Evolutionary conservation across 805 yeast genomes (phyloP).

Genomic region (Allodekkera sacchari): DNA sequence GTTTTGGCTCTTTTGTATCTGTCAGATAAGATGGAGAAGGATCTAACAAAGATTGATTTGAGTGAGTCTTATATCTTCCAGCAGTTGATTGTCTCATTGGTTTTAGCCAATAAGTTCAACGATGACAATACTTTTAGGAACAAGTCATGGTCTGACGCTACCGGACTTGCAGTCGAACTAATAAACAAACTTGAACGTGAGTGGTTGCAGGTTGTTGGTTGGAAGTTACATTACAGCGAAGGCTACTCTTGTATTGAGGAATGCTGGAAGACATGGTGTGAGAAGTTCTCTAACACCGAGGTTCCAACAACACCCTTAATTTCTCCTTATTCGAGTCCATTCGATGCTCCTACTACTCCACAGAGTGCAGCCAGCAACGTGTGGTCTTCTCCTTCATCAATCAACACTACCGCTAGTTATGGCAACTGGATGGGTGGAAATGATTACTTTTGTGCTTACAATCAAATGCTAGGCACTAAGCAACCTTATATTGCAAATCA

Average conservation of each 20-base stretch:
- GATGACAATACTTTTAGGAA: conserved; percentile 96
- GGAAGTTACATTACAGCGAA: conserved; percentile 25
- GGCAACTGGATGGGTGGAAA: too few species aligned
- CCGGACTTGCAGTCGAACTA: conserved; percentile 56
- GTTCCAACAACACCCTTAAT: conserved; percentile 3
- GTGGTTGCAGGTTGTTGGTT: conserved; percentile 29
- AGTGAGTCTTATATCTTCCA: conserved; percentile 35
- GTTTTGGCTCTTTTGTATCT: conserved; percentile 73
- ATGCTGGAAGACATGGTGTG: conserved; percentile 30
- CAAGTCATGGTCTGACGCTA: conserved; percentile 94
- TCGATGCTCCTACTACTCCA: too few species aligned
- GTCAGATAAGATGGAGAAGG: conserved; percentile 43
- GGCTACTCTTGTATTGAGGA: conserved; percentile 26
- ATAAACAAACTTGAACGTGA: conserved; percentile 62
- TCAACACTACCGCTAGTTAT: too few species aligned
- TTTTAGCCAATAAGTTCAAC: conserved; percentile 87
- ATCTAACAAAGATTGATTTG: conserved; percentile 21
- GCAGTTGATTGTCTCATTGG: conserved; percentile 57
- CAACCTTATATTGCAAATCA: too few species aligned
- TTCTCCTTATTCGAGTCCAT: too few species aligned
- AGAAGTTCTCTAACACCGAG: conserved; percentile 14
- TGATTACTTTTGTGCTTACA: too few species aligned
- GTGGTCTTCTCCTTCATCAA: too few species aligned
- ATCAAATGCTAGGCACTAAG: too few species aligned
- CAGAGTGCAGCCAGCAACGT: too few species aligned